Conservation (phyloP, 179 eudicot genomes). For the Beta lomatogona region DNA sequence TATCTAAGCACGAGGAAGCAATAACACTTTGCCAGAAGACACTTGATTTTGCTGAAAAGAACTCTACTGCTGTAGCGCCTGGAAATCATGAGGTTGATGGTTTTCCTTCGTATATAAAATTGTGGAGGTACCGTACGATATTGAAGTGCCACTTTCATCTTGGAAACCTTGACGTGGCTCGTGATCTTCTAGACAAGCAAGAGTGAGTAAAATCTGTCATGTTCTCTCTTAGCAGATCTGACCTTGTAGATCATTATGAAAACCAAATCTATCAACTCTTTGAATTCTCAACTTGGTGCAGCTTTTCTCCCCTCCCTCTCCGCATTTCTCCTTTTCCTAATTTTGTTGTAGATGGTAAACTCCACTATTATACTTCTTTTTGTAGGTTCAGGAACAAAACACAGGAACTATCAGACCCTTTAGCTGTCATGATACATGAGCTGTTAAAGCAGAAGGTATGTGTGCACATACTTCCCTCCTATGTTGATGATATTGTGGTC, state of each 20-base stretch:
- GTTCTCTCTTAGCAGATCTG: not conserved
- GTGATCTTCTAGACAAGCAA: slow-evolving; percentile 62
- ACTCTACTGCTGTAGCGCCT: slow-evolving; percentile 33
- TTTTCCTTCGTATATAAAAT: slow-evolving; percentile 38
- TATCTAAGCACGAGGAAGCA: slow-evolving; percentile 70
- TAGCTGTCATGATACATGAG: slow-evolving; percentile 66
- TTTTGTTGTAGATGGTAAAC: slow-evolving; percentile 7
- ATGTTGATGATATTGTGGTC: not conserved
- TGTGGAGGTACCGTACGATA: slow-evolving; percentile 68
- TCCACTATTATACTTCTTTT: not conserved
- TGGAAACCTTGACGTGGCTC: slow-evolving; percentile 86
- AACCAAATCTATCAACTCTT: slow-evolving; percentile 5
- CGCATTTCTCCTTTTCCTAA: not conserved
- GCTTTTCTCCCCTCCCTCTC: not conserved
- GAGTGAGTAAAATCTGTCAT: slow-evolving; percentile 40
- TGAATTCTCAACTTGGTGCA: slow-evolving; percentile 8
- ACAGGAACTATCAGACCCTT: slow-evolving; percentile 42
- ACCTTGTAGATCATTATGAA: slow-evolving; percentile 9
- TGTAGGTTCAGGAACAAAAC: slow-evolving; percentile 42
- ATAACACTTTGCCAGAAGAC: slow-evolving; percentile 72
- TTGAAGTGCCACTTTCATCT: slow-evolving; percentile 71
- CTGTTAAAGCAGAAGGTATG: slow-evolving; percentile 74
- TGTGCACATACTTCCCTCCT: not conserved
- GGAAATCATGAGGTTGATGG: slow-evolving; percentile 25
- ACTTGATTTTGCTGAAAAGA: slow-evolving; percentile 64